Base-by-base conservation (phyloP, 768 basidiomycete genomes). In the Clitopilus passeckerianus region DNA sequence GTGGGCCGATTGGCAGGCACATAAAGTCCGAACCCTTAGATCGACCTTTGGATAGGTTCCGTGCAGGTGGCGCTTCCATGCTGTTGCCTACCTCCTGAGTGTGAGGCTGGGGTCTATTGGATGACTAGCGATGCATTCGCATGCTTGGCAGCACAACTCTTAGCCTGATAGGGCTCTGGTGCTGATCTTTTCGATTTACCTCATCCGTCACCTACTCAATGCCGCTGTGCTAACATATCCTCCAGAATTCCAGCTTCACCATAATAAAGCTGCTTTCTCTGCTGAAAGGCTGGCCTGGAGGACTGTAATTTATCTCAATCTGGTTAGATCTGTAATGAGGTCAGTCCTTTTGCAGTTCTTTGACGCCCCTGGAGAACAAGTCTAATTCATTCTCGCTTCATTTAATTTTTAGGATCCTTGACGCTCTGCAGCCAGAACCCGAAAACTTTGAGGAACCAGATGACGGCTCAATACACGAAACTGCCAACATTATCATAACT, bases 261-360 rank as follows among this genome's bases (percentile, higher is more conserved):
- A 93, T 68, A 81, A 87, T 0, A 88, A 88, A 8, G 84, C 83
- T 34, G 83, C 87, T 35, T 93, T 94, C 71, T 84, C 83, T 63
- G 84, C 86, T 16, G 91, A 93, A 69, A 81, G 91, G 62, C 85
- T 90, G 58, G 89, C 91, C 24, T 94, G 91, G 91, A 85, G 91
- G 56, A 83, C 89, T 54, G 91, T 94, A 65, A 89, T 94, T 66
- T 94, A 93, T 74, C 82, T 93, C 61, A 94, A 94, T 72, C 79
- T 94, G 62, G 88, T 93, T 60, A 86, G 87, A 69, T 93, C 91
- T 61, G 75, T 93, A 65, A 85, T 86, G 66, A 84, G 87, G 87
- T 86, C 69, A 62, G 78, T 71, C 46, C 10, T 33, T 33, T 34
- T 6, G 54, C 16, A 14, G 9, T 59, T 50, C 56, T 58, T 62